Evolutionary conservation across 106 monocot species (phyloP).

Genomic region (Allium fistulosum): DNA sequence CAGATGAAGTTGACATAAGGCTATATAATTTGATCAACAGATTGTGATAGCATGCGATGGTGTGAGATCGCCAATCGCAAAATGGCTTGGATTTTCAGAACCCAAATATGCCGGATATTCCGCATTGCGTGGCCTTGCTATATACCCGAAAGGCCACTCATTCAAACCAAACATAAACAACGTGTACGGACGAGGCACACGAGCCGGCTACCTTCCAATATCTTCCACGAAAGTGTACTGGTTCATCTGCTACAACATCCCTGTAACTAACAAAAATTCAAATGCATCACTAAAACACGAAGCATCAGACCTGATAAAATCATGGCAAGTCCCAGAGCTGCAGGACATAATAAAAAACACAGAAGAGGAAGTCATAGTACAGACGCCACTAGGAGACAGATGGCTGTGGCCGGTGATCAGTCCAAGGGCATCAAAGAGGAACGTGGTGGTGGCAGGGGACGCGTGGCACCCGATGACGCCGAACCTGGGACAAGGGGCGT

Average conservation of each 20-base stretch:
- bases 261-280: neutral
- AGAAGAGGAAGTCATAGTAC: too few relatives aligned
- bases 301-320: too few relatives aligned
- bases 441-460: conserved; percentile 69
- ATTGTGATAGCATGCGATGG: conserved; percentile 94
- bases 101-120: conserved; percentile 78
- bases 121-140: conserved; percentile 81
- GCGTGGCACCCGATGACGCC: conserved; percentile 99
- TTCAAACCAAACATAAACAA: conserved; percentile 66
- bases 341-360: too few relatives aligned
- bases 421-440: conserved; percentile 34
- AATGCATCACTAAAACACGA: too few relatives aligned
- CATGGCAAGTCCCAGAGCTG: too few relatives aligned
- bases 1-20: neutral
- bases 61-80: conserved; percentile 68
- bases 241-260: conserved; percentile 91
- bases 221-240: conserved; percentile 82
- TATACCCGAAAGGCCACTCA: conserved; percentile 73
- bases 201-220: conserved; percentile 82
- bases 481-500: conserved; percentile 86
- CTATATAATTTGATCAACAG: conserved; percentile 21
- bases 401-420: conserved; percentile 85
- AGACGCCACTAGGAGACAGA: conserved; percentile 70
- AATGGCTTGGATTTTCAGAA: conserved; percentile 93
- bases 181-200: conserved; percentile 68